Base-by-base conservation (phyloP, 495 filamentous ascomycete species). In the Podospora conica region DNA sequence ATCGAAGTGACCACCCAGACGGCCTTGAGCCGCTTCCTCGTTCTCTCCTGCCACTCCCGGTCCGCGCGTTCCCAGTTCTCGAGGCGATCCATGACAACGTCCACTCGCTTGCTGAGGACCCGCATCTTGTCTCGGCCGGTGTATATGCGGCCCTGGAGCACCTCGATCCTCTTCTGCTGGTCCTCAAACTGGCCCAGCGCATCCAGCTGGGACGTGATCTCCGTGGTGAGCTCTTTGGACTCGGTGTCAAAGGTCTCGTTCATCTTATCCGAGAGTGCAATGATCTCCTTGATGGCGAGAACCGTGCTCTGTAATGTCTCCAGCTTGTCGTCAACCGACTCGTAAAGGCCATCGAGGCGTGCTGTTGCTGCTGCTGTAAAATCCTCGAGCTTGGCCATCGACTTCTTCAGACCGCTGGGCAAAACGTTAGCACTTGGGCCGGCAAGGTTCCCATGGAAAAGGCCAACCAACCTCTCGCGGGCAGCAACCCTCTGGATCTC, bases 281-380 rank as follows among this genome's bases (percentile, higher is more conserved):
- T 86, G 4, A 97, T 84, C 59, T 90, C 85, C 66, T 90, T 87
- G 21, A 97, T 83, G 4, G 82, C 85, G 1, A 78, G 67, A 23
- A 96, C 85, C 2, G 88, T 91, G 60, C 82, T 80, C 60, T 88
- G 87, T 31, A 97, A 79, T 0, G 85, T 76, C 55, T 85, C 83
- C 29, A 94, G 81, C 65, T 90, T 94, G 72, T 94, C 89, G 18
- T 95, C 81, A 6, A 97, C 82, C 4, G 89, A 87, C 70, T 93
- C 93, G 78, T 96, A 96, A 0, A 89, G 92, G 69, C 90, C 89
- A 71, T 96, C 91, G n/a, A 97, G 83, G 55, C 85, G 85, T 66
- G 85, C 84, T 21, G 88, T 95, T 3, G 87, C 86, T 40, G 83
- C 83, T 54, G 75, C 80, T 9, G 82, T 81, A 65, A 81, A 79